These are phyloP conservation scores for Saccharomyces hybrid DNA, from an alignment of 1,139 yeast genomes.

Conservation along the genomic window DNA sequence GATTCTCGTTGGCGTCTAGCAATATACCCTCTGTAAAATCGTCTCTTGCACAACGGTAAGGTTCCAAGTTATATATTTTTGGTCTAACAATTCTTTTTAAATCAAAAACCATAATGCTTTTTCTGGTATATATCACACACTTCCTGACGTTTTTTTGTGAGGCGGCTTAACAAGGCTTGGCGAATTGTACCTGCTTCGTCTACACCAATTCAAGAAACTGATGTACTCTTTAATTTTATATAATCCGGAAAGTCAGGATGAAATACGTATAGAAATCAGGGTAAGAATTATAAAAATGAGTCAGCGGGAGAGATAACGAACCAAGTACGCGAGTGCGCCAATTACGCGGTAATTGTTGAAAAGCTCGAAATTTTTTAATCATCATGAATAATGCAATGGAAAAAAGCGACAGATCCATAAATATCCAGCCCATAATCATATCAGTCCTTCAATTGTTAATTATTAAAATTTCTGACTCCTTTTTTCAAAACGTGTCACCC, in stretches of 20 bases:
- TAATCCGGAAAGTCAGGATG: not conserved
- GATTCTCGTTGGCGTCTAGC: conserved; percentile 92
- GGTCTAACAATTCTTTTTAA: conserved; percentile 56
- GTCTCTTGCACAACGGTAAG: conserved; percentile 94
- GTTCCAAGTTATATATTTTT: conserved; percentile 70
- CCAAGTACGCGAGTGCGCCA: not conserved
- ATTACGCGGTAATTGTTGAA: not conserved
- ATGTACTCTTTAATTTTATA: not conserved
- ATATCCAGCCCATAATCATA: not conserved
- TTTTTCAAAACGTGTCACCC: not conserved
- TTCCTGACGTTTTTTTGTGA: not conserved
- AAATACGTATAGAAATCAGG: not conserved
- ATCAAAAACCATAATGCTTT: conserved; percentile 20
- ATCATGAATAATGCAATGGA: not conserved
- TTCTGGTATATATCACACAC: not conserved
- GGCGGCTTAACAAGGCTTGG: not conserved
- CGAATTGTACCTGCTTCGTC: not conserved
- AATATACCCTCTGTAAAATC: conserved; percentile 81
- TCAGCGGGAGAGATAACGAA: not conserved
- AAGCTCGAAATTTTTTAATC: not conserved
- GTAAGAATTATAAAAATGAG: not conserved
- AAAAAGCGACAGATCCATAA: not conserved
- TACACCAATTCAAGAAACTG: not conserved
- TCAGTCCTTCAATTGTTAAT: not conserved
- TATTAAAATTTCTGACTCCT: not conserved